phyloP scores from a whole-genome alignment of 2,329 filamentous ascomycete species.

The Pseudonectria foliicola region DNA sequence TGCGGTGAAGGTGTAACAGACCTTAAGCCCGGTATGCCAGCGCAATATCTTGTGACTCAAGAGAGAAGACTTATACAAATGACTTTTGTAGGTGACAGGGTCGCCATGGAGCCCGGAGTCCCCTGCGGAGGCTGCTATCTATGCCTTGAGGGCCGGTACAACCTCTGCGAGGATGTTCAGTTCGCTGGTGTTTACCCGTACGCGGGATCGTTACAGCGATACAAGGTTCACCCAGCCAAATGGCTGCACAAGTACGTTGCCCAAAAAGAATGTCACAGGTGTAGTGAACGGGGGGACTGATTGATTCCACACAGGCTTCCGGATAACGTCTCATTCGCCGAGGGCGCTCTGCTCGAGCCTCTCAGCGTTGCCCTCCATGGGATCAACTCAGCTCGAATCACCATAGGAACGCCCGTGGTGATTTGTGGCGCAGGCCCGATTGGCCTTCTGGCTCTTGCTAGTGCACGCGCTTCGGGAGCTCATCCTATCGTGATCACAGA shows the following conservation, averaged over 20 bases:
- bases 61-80: neutral
- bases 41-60: neutral
- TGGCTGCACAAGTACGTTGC: constrained; percentile 44
- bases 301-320: constrained; percentile 34
- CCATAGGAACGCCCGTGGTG: constrained; percentile 47
- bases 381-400: constrained; percentile 45
- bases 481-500: constrained; percentile 59
- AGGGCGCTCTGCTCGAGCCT: constrained; percentile 58
- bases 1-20: constrained; percentile 47
- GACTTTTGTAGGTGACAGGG: constrained; percentile 45
- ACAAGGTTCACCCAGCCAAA: constrained; percentile 54
- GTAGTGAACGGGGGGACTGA: constrained; percentile 4
- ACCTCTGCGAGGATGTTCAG: constrained; percentile 54
- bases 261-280: too few species aligned
- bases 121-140: constrained; percentile 55
- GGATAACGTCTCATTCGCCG: constrained; percentile 46
- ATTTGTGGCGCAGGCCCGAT: constrained; percentile 60
- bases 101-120: constrained; percentile 60
- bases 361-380: constrained; percentile 56
- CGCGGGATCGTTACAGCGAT: constrained; percentile 53
- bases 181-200: constrained; percentile 58
- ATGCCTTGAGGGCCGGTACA: constrained; percentile 54
- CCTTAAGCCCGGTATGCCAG: constrained; percentile 36
- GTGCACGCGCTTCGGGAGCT: constrained; percentile 54
- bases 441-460: constrained; percentile 50